phyloP scores from a whole-genome alignment of 2,329 filamentous ascomycete genomes.

The Fusarium fujikuroi region DNA sequence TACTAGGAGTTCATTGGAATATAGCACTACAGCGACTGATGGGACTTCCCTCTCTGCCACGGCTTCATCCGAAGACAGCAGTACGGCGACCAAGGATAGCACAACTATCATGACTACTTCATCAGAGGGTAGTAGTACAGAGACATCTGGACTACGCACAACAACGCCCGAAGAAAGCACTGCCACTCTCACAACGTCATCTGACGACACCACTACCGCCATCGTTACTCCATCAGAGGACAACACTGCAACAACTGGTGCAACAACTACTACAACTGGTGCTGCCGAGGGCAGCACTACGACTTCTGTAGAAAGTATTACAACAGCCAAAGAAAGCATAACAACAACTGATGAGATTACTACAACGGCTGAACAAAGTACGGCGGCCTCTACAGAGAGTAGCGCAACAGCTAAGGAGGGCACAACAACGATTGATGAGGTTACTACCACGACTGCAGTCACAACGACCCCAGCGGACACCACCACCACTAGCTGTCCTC shows the following conservation, averaged over 20 bases:
- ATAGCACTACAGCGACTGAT: fast-evolving
- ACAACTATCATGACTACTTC: not conserved
- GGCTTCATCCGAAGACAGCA: not conserved
- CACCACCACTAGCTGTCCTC: not conserved
- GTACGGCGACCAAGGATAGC: not conserved
- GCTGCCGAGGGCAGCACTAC: not conserved
- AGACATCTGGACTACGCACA: not conserved
- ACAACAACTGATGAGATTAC: no score
- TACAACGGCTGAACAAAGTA: not conserved
- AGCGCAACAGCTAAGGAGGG: not conserved
- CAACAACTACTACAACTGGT: not conserved
- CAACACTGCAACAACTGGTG: not conserved
- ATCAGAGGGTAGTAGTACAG: not conserved
- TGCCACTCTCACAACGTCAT: not conserved
- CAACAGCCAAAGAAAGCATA: not conserved
- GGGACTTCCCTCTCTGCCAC: fast-evolving
- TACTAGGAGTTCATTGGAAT: no score
- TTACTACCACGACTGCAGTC: fast-evolving
- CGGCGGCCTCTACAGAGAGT: no score
- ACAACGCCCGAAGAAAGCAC: not conserved
- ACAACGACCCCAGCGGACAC: not conserved
- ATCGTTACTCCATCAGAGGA: not conserved
- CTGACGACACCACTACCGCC: no score
- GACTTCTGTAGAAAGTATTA: not conserved
- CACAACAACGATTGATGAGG: not conserved